Percentiles rank a stretch among this genome's conserved stretches.
phyloP scores from a whole-genome alignment of 192 early-diverging fungal genomes.

The Obelidium mucronatum region DNA sequence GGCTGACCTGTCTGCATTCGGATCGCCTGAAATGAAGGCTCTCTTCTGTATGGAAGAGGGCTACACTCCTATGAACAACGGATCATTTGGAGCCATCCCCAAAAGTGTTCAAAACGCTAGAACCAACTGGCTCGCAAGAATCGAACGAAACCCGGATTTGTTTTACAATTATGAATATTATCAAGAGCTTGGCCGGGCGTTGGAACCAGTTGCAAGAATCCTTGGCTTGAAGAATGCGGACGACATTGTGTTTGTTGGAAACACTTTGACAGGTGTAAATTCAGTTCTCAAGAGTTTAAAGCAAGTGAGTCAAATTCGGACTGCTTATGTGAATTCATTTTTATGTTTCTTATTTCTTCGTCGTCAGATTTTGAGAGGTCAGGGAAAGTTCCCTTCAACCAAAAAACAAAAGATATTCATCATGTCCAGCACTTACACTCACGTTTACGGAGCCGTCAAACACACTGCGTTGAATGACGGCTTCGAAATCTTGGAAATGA shows the following conservation, averaged over 20 bases:
- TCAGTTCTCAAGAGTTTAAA: constrained; percentile 40
- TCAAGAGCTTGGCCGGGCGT: constrained; percentile 35
- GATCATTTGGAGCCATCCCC: constrained; percentile 62
- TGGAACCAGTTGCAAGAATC: constrained; percentile 46
- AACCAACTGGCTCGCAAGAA: constrained; percentile 19
- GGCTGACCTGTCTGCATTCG: background rate
- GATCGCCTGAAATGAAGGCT: background rate
- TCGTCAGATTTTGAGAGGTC: background rate
- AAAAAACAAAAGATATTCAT: background rate
- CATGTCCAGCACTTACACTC: background rate
- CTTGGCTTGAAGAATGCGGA: constrained; percentile 54
- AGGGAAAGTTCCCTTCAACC: background rate
- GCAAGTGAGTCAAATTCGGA: background rate
- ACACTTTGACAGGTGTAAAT: constrained; percentile 66
- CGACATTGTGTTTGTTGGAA: constrained; percentile 67
- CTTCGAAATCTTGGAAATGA: background rate
- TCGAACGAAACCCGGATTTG: constrained; percentile 57
- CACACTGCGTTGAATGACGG: background rate
- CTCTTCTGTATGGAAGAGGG: constrained; percentile 57
- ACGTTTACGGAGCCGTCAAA: background rate
- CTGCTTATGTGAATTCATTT: no score
- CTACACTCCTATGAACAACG: constrained; percentile 67
- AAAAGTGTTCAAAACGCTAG: constrained; percentile 31
- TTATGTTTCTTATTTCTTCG: background rate
- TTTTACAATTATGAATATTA: constrained; percentile 57